These are phyloP conservation scores for Euphrasia confusa DNA, from an alignment of 257 asterid genomes.

Conservation along the genomic window DNA sequence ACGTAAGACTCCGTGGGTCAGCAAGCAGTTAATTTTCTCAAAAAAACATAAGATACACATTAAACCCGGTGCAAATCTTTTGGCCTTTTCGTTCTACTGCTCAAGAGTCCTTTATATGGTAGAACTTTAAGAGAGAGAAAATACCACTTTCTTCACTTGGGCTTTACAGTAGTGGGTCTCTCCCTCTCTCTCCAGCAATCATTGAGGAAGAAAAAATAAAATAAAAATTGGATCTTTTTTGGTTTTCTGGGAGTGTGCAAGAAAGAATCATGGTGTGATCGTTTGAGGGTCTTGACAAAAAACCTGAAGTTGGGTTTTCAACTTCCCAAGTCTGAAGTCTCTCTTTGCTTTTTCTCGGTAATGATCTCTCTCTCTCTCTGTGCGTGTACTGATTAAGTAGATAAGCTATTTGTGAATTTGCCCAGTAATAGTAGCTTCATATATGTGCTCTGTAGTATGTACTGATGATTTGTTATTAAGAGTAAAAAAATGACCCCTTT, in stretches of 20 bases:
- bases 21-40: not conserved
- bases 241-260: not conserved
- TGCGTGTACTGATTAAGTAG: not conserved
- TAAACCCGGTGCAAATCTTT: not conserved
- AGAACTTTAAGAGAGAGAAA: not conserved
- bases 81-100: not conserved
- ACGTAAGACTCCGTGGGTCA: constrained; percentile 11
- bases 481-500: not conserved
- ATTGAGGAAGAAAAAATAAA: not conserved
- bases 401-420: not conserved
- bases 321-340: not conserved
- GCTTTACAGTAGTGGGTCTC: not conserved
- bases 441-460: not conserved
- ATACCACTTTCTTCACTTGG: not conserved
- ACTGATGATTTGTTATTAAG: not conserved
- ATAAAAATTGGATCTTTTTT: not conserved
- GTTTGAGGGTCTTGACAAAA: not conserved
- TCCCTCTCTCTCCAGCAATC: constrained; percentile 12
- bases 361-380: not conserved
- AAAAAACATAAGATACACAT: no score
- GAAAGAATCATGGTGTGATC: not conserved
- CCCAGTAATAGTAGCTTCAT: not conserved
- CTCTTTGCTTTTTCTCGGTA: constrained; percentile 7
- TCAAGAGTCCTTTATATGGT: not conserved
- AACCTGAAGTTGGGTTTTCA: not conserved